These are phyloP conservation scores for Tilletia setariae DNA, from an alignment of 1,284 basidiomycete species.

Conservation along the genomic window DNA sequence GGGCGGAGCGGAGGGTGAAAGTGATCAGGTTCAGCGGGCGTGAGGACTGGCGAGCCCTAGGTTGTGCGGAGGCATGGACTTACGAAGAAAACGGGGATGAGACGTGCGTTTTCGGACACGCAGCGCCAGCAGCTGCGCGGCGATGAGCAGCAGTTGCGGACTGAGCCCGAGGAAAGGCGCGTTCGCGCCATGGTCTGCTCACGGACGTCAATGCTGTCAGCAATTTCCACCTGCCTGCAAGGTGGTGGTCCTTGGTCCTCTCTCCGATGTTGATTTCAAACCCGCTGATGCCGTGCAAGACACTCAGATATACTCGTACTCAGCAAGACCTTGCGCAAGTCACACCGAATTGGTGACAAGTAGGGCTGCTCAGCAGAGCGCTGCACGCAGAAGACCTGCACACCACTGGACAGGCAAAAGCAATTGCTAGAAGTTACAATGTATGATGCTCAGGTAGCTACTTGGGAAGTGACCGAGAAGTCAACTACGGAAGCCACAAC, in stretches of 20 bases:
- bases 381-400: neutral
- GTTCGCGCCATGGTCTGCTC: neutral
- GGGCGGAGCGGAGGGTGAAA: neutral
- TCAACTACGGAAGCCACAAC: too few relatives aligned
- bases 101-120: slow-evolving; percentile 27
- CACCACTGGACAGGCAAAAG: neutral
- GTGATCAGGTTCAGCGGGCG: neutral
- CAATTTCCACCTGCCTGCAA: too few relatives aligned
- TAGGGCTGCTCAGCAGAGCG: neutral
- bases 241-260: too few relatives aligned
- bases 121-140: slow-evolving; percentile 20
- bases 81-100: slow-evolving; percentile 29
- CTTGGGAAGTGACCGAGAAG: too few relatives aligned
- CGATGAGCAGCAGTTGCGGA: slow-evolving; percentile 7
- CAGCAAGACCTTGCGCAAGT: too few relatives aligned
- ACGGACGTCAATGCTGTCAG: too few relatives aligned
- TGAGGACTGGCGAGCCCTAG: neutral
- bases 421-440: too few relatives aligned
- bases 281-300: too few relatives aligned
- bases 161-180: neutral
- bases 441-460: too few relatives aligned
- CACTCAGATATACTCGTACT: too few relatives aligned
- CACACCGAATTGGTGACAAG: too few relatives aligned
- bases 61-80: neutral
- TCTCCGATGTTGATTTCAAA: too few relatives aligned